phyloP scores from a whole-genome alignment of 2,329 filamentous ascomycete species.

The Claviceps quebecensis region DNA sequence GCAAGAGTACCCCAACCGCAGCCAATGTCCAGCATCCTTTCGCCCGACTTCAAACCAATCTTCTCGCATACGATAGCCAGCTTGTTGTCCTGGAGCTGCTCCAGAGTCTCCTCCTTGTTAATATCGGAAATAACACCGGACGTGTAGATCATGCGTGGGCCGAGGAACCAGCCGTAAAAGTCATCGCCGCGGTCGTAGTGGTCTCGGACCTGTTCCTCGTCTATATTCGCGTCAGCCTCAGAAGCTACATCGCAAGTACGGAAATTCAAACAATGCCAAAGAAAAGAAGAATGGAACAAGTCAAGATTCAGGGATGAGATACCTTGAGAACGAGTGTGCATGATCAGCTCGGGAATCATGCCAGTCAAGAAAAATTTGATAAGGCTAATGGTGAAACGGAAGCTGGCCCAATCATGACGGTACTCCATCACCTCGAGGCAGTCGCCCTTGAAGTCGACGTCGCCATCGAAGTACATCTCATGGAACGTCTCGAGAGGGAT shows the following conservation, averaged over 20 bases:
- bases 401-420: slow-evolving; percentile 93
- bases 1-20: slow-evolving; percentile 97
- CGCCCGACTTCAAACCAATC: slow-evolving; percentile 68
- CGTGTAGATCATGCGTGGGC: slow-evolving; percentile 97
- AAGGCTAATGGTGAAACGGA: slow-evolving; percentile 73
- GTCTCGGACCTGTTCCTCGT: slow-evolving; percentile 94
- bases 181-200: slow-evolving; percentile 98
- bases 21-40: slow-evolving; percentile 82
- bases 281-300: background rate
- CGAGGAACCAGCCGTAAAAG: slow-evolving; percentile 97
- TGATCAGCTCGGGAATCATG: slow-evolving; percentile 79
- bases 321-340: slow-evolving; percentile 82
- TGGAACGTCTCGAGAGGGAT: slow-evolving; percentile 89
- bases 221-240: slow-evolving; percentile 11
- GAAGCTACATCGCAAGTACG: background rate
- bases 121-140: slow-evolving; percentile 86
- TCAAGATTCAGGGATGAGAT: background rate
- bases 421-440: slow-evolving; percentile 80
- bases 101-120: slow-evolving; percentile 75
- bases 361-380: slow-evolving; percentile 80
- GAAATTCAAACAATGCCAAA: background rate
- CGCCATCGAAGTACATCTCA: slow-evolving; percentile 93
- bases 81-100: slow-evolving; percentile 97
- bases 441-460: slow-evolving; percentile 93
- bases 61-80: slow-evolving; percentile 91